A percentile compares a stretch with the other conserved stretches of the same genome.
These are phyloP conservation scores for Pseudozyma thailandica DNA, from an alignment of 1,284 basidiomycete genomes.

Conservation along the genomic window DNA sequence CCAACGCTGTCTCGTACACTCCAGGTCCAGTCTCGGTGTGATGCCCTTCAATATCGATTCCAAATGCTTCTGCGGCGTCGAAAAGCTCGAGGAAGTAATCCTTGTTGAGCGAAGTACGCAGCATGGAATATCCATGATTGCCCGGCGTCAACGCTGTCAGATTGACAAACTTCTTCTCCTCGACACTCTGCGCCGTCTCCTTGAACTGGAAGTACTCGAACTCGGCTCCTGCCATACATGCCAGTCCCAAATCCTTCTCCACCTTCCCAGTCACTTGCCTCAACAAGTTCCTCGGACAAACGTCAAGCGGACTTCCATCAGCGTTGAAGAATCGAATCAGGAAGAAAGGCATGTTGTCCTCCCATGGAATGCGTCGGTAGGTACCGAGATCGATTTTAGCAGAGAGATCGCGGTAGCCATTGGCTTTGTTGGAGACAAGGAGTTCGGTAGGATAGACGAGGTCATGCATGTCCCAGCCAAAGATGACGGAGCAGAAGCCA, in stretches of 20 bases:
- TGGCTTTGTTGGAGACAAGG: constrained; percentile 85
- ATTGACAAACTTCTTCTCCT: constrained; percentile 80
- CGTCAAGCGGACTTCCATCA: constrained; percentile 72
- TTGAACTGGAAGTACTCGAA: constrained; percentile 97
- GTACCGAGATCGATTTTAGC: constrained; percentile 85
- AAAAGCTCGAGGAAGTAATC: constrained; percentile 90
- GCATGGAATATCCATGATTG: constrained; percentile 71
- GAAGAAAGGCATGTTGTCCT: constrained; percentile 90
- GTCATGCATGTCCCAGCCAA: constrained; percentile 52
- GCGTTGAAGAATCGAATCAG: constrained; percentile 86
- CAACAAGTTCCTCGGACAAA: constrained; percentile 86
- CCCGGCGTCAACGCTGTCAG: constrained; percentile 86
- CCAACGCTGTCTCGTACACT: constrained; percentile 92
- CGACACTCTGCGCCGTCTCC: constrained; percentile 80
- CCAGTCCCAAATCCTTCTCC: constrained; percentile 41
- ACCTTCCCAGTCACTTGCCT: constrained; percentile 73
- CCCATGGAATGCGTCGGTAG: constrained; percentile 86
- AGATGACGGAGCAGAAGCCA: constrained; percentile 59
- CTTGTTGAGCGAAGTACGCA: constrained; percentile 75
- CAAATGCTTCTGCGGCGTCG: constrained; percentile 79
- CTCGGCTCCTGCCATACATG: constrained; percentile 80
- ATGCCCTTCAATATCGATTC: constrained; percentile 87
- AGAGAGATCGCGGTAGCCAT: constrained; percentile 89
- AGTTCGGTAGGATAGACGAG: constrained; percentile 79
- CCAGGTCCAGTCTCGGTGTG: constrained; percentile 90